Base-by-base conservation (phyloP, 768 basidiomycete species). In the Amanita molliuscula region DNA sequence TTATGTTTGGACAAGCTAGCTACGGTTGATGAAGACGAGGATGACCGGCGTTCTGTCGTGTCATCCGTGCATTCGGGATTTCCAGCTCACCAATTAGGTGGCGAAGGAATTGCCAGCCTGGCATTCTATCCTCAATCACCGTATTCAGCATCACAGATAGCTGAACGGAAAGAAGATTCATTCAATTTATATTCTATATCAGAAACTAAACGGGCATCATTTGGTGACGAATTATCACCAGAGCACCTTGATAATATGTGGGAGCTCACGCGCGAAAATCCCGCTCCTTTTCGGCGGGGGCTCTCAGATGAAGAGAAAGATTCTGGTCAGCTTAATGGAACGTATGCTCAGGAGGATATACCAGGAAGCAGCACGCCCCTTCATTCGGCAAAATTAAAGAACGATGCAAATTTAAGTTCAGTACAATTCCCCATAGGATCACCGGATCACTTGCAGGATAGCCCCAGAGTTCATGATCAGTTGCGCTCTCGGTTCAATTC, bases 1-100 rank as follows among this genome's bases (percentile, higher is more conserved):
- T 71, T 96, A 11, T 98, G 95, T 64, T 72, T 95, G n/a, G 85
- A 88, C 56, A 92, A 92, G 65, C 78, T 94, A 50, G 84, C 88
- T 48, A 88, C 82, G 54, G 90, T 84, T 5, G 85, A 87, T 47
- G 83, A 88, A 47, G 89, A 94, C 47, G 89, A 96, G 41, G 93
- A 95, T 47, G 88, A 91, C 57, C 78, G 78, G 29, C 81, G 88
- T 44, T 92, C 90, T 4, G 72, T 94, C 49, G 71, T 79, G 25
- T 93, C 91, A 2, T 81, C 81, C 16, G 69, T 74, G 3, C 74
- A 81, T 1, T 79, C 82, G 10, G 38, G 18, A 13, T 86, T 88
- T 54, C 81, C 88, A 36, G 81, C 84, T 11, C 85, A 90, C 56
- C 89, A 93, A 56, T 71, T 88, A 18, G 83, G 80, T 20, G 58